Conservation (phyloP, 306 rosid genomes). For the Mucuna pruriens region DNA sequence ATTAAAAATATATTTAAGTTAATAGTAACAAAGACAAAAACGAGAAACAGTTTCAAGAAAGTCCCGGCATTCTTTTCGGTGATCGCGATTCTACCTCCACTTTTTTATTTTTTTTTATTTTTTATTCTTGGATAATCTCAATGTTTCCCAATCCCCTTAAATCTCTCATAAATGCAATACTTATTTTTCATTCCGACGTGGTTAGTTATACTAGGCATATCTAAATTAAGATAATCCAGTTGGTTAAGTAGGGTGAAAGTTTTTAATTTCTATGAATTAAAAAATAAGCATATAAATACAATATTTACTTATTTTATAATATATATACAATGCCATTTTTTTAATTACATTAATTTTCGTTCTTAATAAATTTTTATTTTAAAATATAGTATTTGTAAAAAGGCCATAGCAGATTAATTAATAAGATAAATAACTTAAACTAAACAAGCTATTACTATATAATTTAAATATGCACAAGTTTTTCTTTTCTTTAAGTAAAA, state of each 20-base stretch:
- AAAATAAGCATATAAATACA: neutral
- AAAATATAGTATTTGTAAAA: too few species aligned
- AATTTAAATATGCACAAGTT: neutral
- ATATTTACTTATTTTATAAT: neutral
- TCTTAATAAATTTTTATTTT: too few species aligned
- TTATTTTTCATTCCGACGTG: neutral
- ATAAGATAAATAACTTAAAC: neutral
- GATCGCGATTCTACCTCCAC: conserved; percentile 40
- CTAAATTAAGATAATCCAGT: too few species aligned
- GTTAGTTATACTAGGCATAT: neutral
- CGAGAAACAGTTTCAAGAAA: conserved; percentile 28
- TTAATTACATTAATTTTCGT: too few species aligned
- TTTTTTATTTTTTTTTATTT: neutral
- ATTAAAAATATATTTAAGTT: neutral
- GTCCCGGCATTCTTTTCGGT: conserved; percentile 57
- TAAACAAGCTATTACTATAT: neutral
- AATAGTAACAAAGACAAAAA: neutral
- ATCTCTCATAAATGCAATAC: neutral
- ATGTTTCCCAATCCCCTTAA: conserved; percentile 26
- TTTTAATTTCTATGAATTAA: too few species aligned
- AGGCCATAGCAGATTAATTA: too few species aligned
- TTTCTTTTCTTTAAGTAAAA: neutral
- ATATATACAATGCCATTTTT: too few species aligned
- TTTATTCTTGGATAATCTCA: conserved; percentile 25
- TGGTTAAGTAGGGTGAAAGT: too few species aligned